Evolutionary conservation across 2,329 filamentous ascomycete species (phyloP).

Genomic region (Trichoderma citrinoviride): DNA sequence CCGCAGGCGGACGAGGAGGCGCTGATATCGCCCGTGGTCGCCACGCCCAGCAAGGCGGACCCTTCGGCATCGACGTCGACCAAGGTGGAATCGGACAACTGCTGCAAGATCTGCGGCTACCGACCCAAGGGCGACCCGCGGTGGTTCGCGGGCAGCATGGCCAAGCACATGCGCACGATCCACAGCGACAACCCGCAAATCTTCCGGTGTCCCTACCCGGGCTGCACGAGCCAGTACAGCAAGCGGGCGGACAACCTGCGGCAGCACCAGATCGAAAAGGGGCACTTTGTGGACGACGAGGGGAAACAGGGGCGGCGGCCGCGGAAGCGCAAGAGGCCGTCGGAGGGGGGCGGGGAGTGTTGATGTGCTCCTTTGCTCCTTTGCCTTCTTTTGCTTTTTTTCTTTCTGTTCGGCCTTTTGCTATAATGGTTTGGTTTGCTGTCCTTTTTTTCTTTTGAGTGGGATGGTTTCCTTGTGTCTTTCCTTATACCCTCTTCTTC

Average conservation of each 20-base stretch:
- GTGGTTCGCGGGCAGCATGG: constrained; percentile 59
- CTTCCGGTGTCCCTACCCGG: constrained; percentile 52
- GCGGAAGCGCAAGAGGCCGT: constrained; percentile 44
- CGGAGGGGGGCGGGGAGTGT: neutral
- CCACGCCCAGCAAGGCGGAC: constrained; percentile 16
- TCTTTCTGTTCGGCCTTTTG: neutral
- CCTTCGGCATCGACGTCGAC: constrained; percentile 21
- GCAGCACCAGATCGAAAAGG: constrained; percentile 57
- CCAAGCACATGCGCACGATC: constrained; percentile 56
- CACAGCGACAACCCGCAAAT: constrained; percentile 50
- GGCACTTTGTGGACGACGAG: constrained; percentile 50
- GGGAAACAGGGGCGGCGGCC: constrained; percentile 38
- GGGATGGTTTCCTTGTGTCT: neutral
- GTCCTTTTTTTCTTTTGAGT: neutral
- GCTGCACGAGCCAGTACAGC: constrained; percentile 54
- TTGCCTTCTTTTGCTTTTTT: neutral
- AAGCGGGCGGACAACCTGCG: constrained; percentile 55
- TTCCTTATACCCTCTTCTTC: neutral
- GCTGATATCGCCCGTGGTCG: neutral
- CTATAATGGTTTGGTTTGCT: neutral
- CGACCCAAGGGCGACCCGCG: constrained; percentile 55
- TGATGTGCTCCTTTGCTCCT: neutral
- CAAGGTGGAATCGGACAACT: constrained; percentile 44
- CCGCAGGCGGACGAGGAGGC: neutral
- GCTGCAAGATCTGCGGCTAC: constrained; percentile 54